phyloP scores from a whole-genome alignment of 768 basidiomycete genomes.

The Pleurotus pulmonarius region DNA sequence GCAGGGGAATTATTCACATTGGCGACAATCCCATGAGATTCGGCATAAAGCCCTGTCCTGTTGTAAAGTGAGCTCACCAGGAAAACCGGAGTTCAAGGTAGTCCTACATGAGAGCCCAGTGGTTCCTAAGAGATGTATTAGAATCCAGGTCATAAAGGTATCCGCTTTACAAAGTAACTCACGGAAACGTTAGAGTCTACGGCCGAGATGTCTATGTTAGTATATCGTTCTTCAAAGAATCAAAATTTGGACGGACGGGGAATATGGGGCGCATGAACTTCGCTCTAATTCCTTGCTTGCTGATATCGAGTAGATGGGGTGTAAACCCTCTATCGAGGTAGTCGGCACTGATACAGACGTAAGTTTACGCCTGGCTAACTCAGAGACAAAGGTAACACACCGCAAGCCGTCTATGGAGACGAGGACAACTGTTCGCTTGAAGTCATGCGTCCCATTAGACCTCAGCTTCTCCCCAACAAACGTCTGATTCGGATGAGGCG shows the following conservation, averaged over 20 bases:
- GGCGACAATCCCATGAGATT: constrained; percentile 88
- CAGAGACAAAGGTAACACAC: constrained; percentile 25
- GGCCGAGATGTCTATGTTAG: background rate
- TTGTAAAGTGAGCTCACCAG: background rate
- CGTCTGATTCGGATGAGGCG: constrained; percentile 22
- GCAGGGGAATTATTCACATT: constrained; percentile 49
- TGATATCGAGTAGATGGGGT: constrained; percentile 77
- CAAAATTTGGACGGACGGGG: constrained; percentile 49
- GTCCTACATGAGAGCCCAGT: constrained; percentile 81
- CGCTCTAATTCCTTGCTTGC: constrained; percentile 79
- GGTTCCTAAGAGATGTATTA: constrained; percentile 52
- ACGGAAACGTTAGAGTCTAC: constrained; percentile 90
- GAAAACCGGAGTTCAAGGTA: background rate
- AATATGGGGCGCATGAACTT: constrained; percentile 87
- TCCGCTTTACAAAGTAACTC: constrained; percentile 26
- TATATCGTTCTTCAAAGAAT: background rate
- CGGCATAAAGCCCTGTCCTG: constrained; percentile 87
- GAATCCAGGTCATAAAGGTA: constrained; percentile 5
- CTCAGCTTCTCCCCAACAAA: constrained; percentile 40
- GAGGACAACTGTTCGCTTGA: constrained; percentile 75
- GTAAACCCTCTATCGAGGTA: constrained; percentile 85
- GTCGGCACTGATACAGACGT: constrained; percentile 54
- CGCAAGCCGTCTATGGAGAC: constrained; percentile 86
- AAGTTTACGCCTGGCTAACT: constrained; percentile 8
- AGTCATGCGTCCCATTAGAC: constrained; percentile 83